Evolutionary conservation across 306 rosid species (phyloP).

Genomic region (Cercis canadensis): DNA sequence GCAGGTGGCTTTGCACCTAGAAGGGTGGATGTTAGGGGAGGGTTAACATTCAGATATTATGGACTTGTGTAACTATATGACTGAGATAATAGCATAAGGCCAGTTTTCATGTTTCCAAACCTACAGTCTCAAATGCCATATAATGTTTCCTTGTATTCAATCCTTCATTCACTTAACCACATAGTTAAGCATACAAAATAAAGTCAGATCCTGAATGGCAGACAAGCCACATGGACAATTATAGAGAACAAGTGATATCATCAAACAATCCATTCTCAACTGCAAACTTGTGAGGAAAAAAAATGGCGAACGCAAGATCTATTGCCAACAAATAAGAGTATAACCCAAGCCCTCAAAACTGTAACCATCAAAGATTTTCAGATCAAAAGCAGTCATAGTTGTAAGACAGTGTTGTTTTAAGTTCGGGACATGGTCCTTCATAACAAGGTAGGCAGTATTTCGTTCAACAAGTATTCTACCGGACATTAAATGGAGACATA

Average conservation of each 20-base stretch:
- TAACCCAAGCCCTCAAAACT: slow-evolving; percentile 10
- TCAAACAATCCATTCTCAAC: slow-evolving; percentile 23
- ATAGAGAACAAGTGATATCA: not conserved
- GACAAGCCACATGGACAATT: slow-evolving; percentile 2
- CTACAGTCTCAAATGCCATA: not conserved
- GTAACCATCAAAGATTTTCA: slow-evolving; percentile 7
- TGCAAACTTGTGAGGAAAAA: not conserved
- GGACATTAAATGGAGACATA: not conserved
- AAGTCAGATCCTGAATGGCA: slow-evolving; percentile 1
- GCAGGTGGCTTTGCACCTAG: not conserved
- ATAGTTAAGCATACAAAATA: slow-evolving; percentile 17
- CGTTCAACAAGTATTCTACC: not conserved
- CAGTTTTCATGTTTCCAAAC: slow-evolving; percentile 17
- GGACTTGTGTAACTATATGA: not conserved
- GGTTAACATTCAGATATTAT: slow-evolving; percentile 1
- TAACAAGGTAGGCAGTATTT: not conserved
- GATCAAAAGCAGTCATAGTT: slow-evolving; percentile 17
- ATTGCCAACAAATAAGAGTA: not conserved
- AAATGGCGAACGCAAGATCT: not conserved
- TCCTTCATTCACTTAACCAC: slow-evolving; percentile 7
- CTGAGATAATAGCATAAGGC: not conserved
- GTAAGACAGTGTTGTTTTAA: not conserved
- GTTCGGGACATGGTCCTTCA: not conserved
- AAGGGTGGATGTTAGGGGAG: not conserved
- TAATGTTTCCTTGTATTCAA: not conserved